Evolutionary conservation across 805 yeast species (phyloP), one percentile per base, ranked within the genome.

Genomic region (Saturnispora saitoi): DNA sequence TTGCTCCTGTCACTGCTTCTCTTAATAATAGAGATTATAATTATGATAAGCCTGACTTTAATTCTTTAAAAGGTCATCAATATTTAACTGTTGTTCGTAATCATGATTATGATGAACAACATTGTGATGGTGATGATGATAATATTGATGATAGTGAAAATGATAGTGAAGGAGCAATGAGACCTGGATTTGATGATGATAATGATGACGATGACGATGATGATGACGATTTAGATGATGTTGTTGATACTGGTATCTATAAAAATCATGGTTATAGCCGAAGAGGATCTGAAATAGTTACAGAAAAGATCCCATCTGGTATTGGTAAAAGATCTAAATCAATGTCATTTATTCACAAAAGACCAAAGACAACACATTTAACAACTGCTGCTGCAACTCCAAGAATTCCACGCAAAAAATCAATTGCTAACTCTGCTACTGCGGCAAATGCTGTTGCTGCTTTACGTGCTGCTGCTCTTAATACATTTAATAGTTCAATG

Each of bases 331-430:
- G 87, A 56, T 80, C 86, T 12, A 81, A 81, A 60, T 80, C 86
- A 14, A 72, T 78, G 78, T 76, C 83, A 32, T 78, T 75, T 56
- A 64, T 80, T 48, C 70, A 75, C 42, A 80, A 80, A 62, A 76
- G 75, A 61, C 66, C 72, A 42, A 68, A 65, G 44, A 55, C 60
- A n/a, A 30, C 38, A 10, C 43, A 47, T 28, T 31, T 82, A 41
- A 83, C 91, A 12, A 87, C 87, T 17, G 91, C 91, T 20, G 89
- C 89, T 11, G 88, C 87, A 24, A 86, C 91, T 31, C 93, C 93
- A 49, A 71, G 91, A 58, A 76, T 83, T 10, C 82, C 88, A n/a
- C 77, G 78, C 54, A 70, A 76, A 31, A 74, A 58, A 32, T 55
- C 81, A 4, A 66, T 76, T 47, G 70, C 78, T 6, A 79, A 75